phyloP scores from a whole-genome alignment of 2,329 filamentous ascomycete genomes.

The Chaetomium sp. region DNA sequence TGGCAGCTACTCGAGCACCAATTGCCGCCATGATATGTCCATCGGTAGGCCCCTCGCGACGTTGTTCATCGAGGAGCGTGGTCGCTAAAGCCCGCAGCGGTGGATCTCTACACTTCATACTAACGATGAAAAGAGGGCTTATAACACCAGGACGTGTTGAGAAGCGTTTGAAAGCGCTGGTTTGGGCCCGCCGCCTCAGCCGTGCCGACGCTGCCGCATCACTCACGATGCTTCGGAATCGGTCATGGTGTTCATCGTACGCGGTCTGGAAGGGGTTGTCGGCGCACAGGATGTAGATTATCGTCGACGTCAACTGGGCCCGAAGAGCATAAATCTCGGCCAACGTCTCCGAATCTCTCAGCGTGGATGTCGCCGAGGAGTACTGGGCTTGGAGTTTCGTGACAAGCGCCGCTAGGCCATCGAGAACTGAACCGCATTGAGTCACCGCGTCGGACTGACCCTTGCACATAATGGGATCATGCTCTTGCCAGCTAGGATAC shows the following conservation, averaged over 20 bases:
- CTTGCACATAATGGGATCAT: background rate
- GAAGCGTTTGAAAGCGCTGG: conserved; percentile 2
- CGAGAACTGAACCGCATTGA: conserved; percentile 3
- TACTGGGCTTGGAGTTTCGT: conserved; percentile 2
- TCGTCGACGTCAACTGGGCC: background rate
- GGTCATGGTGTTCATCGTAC: conserved; percentile 1
- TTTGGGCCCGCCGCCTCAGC: background rate
- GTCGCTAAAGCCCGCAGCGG: conserved; percentile 1
- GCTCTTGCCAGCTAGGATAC: conserved; percentile 6
- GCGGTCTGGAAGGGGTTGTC: conserved; percentile 4
- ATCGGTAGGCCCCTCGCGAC: conserved; percentile 14
- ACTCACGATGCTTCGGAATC: background rate
- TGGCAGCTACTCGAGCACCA: conserved; percentile 4
- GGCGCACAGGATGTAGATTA: conserved; percentile 1
- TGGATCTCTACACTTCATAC: conserved; percentile 6
- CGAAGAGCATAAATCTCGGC: conserved; percentile 12
- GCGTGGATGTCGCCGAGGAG: background rate
- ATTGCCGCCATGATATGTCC: conserved; percentile 14
- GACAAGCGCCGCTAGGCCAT: background rate
- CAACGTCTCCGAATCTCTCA: background rate
- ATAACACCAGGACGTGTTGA: conserved; percentile 8
- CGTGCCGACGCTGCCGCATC: conserved; percentile 6
- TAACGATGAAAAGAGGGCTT: conserved; percentile 6
- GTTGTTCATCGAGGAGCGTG: conserved; percentile 2
- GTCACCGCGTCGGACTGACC: background rate